These are phyloP conservation scores for Eucalyptus marginata DNA, from an alignment of 345 rosid species.

Conservation along the genomic window DNA sequence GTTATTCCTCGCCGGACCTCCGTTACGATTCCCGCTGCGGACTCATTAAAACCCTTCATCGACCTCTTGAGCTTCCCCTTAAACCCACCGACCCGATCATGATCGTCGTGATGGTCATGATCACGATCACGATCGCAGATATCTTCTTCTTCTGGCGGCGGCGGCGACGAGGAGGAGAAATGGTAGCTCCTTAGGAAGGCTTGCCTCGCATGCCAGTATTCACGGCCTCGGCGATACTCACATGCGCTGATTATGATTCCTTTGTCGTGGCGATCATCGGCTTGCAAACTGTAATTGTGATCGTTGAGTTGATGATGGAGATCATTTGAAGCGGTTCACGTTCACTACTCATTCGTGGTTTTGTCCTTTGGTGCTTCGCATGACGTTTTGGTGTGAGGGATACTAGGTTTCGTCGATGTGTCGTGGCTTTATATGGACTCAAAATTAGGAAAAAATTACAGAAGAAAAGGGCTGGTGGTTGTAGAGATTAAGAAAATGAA, in stretches of 20 bases:
- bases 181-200: slow-evolving; percentile 34
- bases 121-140: neutral
- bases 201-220: slow-evolving; percentile 37
- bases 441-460: neutral
- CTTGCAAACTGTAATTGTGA: neutral
- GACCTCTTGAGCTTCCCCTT: slow-evolving; percentile 15
- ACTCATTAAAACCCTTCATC: slow-evolving; percentile 7
- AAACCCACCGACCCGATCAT: neutral
- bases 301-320: neutral
- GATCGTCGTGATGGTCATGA: neutral
- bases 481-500: neutral
- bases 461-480: neutral
- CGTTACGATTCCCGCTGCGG: neutral
- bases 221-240: neutral
- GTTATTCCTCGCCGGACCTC: neutral
- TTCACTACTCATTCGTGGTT: neutral
- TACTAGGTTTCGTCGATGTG: neutral
- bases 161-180: neutral
- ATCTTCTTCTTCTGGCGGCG: neutral
- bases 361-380: slow-evolving; percentile 2
- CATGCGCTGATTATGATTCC: neutral
- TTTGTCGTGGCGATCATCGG: neutral
- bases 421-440: neutral
- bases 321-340: neutral
- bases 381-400: neutral